Evolutionary conservation across 768 basidiomycete species (phyloP).

Genomic region (Phallus indusiatus): DNA sequence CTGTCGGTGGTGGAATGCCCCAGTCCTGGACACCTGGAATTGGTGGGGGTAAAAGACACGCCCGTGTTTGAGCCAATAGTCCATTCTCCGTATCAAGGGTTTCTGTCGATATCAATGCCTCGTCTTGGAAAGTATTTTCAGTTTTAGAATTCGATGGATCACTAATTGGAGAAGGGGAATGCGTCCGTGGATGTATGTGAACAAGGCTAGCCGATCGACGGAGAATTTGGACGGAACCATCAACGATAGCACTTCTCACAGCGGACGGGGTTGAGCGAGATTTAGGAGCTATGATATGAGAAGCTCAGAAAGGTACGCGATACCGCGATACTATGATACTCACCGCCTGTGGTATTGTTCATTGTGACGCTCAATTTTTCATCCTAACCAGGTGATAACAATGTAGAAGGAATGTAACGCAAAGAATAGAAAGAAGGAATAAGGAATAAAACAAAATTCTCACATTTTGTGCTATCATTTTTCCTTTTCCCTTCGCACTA

Average conservation of each 20-base stretch:
- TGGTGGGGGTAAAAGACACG: conserved; percentile 49
- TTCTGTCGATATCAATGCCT: not conserved
- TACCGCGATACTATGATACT: not conserved
- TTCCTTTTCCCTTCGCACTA: not conserved
- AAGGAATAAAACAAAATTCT: not conserved
- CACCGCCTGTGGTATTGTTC: conserved; percentile 7
- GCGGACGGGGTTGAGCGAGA: not conserved
- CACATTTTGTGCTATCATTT: not conserved
- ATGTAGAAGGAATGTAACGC: conserved; percentile 5
- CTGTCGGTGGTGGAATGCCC: conserved; percentile 61
- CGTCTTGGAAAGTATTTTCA: not conserved
- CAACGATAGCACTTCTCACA: not conserved
- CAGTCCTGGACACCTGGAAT: conserved; percentile 61
- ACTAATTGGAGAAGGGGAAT: not conserved
- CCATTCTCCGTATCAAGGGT: conserved; percentile 26
- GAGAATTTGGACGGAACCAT: not conserved
- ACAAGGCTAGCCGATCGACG: not conserved
- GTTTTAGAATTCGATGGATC: not conserved
- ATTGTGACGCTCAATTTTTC: conserved; percentile 6
- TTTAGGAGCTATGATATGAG: not conserved
- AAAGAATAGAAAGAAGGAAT: conserved; percentile 6
- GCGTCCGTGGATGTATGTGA: not conserved
- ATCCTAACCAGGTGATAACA: conserved; percentile 5
- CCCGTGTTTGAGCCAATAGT: conserved; percentile 37
- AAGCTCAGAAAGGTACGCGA: no score